These are phyloP conservation scores for Adenanthera pavonina DNA, from an alignment of 306 rosid species.

Conservation along the genomic window DNA sequence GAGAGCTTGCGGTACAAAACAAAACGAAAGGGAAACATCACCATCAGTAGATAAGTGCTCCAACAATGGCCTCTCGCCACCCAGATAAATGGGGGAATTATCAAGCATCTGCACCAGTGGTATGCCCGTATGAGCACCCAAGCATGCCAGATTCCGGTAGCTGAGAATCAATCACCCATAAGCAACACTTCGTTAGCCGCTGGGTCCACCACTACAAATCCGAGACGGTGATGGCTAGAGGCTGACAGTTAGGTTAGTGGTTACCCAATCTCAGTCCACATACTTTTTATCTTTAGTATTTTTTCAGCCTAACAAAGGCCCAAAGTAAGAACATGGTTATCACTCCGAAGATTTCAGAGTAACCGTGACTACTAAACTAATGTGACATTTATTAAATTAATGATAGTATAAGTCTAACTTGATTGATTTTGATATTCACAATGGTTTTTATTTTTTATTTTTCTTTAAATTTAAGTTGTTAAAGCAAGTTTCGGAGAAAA, in stretches of 20 bases:
- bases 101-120: constrained; percentile 31
- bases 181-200: neutral
- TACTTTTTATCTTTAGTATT: neutral
- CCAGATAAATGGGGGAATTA: neutral
- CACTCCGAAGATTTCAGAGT: neutral
- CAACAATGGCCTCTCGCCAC: constrained; percentile 27
- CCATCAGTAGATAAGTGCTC: constrained; percentile 33
- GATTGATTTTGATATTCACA: too few relatives aligned
- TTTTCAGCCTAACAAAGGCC: neutral
- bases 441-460: neutral
- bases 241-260: constrained; percentile 25
- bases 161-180: neutral
- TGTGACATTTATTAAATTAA: too few relatives aligned
- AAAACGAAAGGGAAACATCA: constrained; percentile 33
- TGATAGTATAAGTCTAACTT: too few relatives aligned
- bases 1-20: constrained; percentile 13
- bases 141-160: neutral
- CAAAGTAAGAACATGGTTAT: neutral
- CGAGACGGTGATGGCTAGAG: constrained; percentile 25
- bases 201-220: constrained; percentile 30
- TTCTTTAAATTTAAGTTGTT: neutral
- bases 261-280: constrained; percentile 13
- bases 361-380: neutral
- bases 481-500: neutral
- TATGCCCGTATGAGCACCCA: constrained; percentile 1